Base-by-base conservation (phyloP, 345 rosid genomes). In the Fremontodendron californicum region DNA sequence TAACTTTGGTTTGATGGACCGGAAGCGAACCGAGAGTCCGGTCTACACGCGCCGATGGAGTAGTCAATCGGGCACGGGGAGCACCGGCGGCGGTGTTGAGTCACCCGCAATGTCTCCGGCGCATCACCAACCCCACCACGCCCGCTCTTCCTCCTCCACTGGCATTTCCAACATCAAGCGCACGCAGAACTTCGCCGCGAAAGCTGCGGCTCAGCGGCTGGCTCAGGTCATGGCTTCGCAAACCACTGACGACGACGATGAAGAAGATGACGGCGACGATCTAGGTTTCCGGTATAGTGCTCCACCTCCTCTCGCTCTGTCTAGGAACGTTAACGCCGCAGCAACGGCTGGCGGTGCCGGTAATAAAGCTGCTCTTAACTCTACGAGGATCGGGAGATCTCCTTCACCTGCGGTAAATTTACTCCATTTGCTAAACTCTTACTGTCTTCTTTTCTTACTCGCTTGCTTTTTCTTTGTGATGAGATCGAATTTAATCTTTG, bases 181-280 rank as follows among this genome's bases (percentile, higher is more conserved):
- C 70, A 90, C 89, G 6, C 99, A 96, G 78, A 96, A 94, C 86
- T 88, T 93, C 67, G 97, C 98, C 15, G 98, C 99, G 19, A 96
- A 89, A 84, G 98, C 98, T 39, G 99, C 98, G 0, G 99, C 99
- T 67, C 97, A 89, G 84, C 89, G 99, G 27, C 94, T 96, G 15
- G 99, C 99, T 80, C 97, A 91, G 80, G 99, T 96, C 78, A 96
- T 96, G 99, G 99, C 98, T 74, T 96, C 99, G 46, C 98, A 94
- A 83, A 89, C 98, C 9, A 83, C 93, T 39, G 94, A 88, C 42
- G 96, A 91, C 46, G 97, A 89, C 18, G 97, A 90, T 45, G 98
- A 93, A 6, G 87, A 81, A 1, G 86, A 86, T 21, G 90, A 83
- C 6, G 91, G 63, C 45, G 96, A 87, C 73, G 97, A 92, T 75